Percentiles rank a stretch among this genome's conserved stretches.
phyloP scores from a whole-genome alignment of 257 asterid species.

The Solanum medicagineum region DNA sequence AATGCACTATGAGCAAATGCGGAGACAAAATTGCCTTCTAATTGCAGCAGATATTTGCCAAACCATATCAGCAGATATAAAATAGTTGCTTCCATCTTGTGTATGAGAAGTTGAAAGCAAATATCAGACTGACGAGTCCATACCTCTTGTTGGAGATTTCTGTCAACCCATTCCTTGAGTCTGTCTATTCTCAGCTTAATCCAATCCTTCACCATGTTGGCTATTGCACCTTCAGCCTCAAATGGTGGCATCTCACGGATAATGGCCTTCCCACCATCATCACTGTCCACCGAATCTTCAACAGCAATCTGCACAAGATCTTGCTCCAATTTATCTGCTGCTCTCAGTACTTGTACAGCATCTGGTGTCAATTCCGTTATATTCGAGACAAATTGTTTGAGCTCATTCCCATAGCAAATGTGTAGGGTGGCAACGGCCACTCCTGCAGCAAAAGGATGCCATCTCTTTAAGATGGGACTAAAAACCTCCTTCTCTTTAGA shows the following conservation, averaged over 20 bases:
- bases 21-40: not conserved
- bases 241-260: constrained; percentile 99
- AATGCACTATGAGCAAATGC: not conserved
- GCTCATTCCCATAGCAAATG: constrained; percentile 84
- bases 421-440: constrained; percentile 97
- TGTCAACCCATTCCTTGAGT: constrained; percentile 83
- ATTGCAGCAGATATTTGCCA: not conserved
- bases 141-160: constrained; percentile 99
- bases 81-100: not conserved
- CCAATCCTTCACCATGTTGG: constrained; percentile 83
- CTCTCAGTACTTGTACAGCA: constrained; percentile 87
- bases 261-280: constrained; percentile 98
- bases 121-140: not conserved
- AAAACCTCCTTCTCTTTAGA: constrained; percentile 59
- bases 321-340: constrained; percentile 91
- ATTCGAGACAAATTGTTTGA: constrained; percentile 80
- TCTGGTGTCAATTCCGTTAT: constrained; percentile 91
- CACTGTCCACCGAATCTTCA: constrained; percentile 96
- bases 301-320: constrained; percentile 95
- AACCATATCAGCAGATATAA: not conserved
- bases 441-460: constrained; percentile 99
- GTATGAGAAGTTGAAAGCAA: not conserved
- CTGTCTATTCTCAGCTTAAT: constrained; percentile 78
- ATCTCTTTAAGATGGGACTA: constrained; percentile 79
- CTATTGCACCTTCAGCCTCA: constrained; percentile 91